These are phyloP conservation scores for Sanguinoderma infundibulare DNA, from an alignment of 1,284 basidiomycete species.

Conservation along the genomic window DNA sequence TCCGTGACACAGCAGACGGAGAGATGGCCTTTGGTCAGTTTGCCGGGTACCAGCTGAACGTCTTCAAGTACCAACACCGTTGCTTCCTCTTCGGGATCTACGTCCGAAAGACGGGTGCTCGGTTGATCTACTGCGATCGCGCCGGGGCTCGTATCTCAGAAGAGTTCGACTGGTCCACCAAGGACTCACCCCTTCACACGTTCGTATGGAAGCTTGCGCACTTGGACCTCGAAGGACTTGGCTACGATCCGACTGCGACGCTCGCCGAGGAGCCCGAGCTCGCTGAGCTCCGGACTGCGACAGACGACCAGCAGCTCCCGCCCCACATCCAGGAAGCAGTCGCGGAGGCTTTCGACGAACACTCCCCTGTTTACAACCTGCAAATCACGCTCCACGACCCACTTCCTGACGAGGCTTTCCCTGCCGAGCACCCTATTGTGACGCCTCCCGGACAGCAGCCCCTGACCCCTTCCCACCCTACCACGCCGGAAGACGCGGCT, in stretches of 20 bases:
- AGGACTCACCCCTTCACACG: background rate
- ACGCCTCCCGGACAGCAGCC: no score
- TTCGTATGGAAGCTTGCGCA: constrained; percentile 17
- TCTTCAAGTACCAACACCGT: constrained; percentile 5
- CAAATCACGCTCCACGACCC: background rate
- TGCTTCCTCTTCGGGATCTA: background rate
- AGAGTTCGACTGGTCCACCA: constrained; percentile 8
- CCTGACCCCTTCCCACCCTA: background rate
- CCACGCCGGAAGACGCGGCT: background rate
- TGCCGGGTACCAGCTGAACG: background rate
- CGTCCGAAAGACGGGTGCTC: background rate
- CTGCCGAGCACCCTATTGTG: no score
- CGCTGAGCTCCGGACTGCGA: background rate
- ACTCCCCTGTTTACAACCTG: background rate
- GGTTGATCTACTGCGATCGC: constrained; percentile 14
- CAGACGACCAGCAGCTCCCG: background rate
- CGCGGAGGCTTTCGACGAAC: background rate
- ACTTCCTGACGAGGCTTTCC: background rate
- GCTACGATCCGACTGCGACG: constrained; percentile 20
- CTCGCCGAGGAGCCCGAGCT: background rate
- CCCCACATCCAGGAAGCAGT: background rate
- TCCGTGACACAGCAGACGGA: background rate
- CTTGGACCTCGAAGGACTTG: constrained; percentile 7
- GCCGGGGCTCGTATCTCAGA: constrained; percentile 9
- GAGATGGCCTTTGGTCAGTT: background rate